Percentiles rank a stretch among this genome's conserved stretches.
phyloP scores from a whole-genome alignment of 2,329 filamentous ascomycete genomes.

The Colletotrichum gloeosporioides region DNA sequence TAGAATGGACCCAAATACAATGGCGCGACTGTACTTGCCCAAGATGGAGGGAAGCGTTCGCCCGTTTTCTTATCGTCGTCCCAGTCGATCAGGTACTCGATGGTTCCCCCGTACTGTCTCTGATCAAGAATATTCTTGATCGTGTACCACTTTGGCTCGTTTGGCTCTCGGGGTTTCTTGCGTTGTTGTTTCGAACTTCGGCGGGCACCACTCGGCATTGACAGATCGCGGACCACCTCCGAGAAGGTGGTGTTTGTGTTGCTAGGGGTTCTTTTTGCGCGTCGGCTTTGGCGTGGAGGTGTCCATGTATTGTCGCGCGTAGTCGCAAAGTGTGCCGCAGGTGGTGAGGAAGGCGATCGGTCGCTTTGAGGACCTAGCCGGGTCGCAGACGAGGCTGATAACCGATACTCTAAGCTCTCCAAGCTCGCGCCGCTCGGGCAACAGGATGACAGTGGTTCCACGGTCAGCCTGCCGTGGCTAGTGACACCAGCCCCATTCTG shows the following conservation, averaged over 20 bases:
- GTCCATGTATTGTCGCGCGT: background rate
- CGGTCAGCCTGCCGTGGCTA: constrained; percentile 20
- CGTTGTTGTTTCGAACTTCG: background rate
- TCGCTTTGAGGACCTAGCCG: constrained; percentile 2
- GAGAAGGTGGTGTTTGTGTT: constrained; percentile 15
- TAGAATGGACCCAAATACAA: background rate
- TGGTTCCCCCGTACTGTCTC: constrained; percentile 26
- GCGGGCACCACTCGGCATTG: constrained; percentile 17
- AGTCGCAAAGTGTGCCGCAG: background rate
- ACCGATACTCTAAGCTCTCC: constrained; percentile 14
- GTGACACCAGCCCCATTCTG: background rate
- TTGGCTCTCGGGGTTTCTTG: constrained; percentile 1
- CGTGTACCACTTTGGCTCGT: constrained; percentile 33
- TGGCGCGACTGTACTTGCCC: constrained; percentile 31
- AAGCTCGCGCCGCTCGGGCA: constrained; percentile 15
- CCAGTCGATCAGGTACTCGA: constrained; percentile 45
- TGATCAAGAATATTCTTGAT: constrained; percentile 42
- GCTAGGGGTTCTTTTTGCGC: background rate
- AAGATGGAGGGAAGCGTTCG: constrained; percentile 36
- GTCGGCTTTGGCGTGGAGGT: background rate
- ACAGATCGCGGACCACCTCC: constrained; percentile 13
- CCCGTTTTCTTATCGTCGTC: constrained; percentile 36
- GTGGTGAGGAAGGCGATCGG: background rate
- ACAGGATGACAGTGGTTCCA: background rate
- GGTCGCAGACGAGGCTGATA: constrained; percentile 15